phyloP scores from a whole-genome alignment of 2,329 filamentous ascomycete species.

The Periconia digitata region DNA sequence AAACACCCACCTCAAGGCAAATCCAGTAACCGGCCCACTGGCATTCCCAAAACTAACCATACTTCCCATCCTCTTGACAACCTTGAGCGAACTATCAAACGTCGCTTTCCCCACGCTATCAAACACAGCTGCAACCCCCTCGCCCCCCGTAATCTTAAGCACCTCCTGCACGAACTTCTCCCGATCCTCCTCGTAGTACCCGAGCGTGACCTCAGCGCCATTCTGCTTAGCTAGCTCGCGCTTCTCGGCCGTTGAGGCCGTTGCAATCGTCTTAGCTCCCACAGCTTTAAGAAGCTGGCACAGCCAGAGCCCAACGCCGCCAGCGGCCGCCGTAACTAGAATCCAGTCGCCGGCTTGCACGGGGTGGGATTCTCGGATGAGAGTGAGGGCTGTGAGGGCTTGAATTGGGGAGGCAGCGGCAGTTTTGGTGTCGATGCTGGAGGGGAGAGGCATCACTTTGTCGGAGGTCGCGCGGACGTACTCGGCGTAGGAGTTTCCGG shows the following conservation, averaged over 20 bases:
- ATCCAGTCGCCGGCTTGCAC: conserved; percentile 79
- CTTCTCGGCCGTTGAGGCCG: conserved; percentile 74
- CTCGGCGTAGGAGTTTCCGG: conserved; percentile 58
- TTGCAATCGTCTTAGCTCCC: conserved; percentile 78
- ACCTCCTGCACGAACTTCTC: conserved; percentile 52
- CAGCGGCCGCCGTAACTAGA: conserved; percentile 82
- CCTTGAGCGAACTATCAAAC: conserved; percentile 75
- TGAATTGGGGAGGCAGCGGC: conserved; percentile 75
- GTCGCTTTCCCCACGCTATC: conserved; percentile 85
- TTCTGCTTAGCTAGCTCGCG: conserved; percentile 66
- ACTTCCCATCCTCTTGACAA: conserved; percentile 74
- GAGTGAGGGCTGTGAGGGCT: conserved; percentile 78
- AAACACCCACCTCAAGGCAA: conserved; percentile 60
- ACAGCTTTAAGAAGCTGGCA: conserved; percentile 72
- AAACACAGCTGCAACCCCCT: conserved; percentile 76
- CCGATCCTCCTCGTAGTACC: conserved; percentile 62
- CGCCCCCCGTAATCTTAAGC: conserved; percentile 68
- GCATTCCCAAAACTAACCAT: conserved; percentile 82
- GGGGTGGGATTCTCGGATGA: conserved; percentile 71
- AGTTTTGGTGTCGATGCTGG: conserved; percentile 59
- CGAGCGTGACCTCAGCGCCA: conserved; percentile 72
- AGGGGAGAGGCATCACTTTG: conserved; percentile 65
- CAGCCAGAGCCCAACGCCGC: conserved; percentile 71
- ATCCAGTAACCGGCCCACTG: conserved; percentile 73
- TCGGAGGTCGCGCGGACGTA: conserved; percentile 58